A percentile compares a stretch with the other conserved stretches of the same genome.
Conservation (phyloP, 1,139 yeast genomes). For the Hemisphaericaspora subhashii region DNA sequence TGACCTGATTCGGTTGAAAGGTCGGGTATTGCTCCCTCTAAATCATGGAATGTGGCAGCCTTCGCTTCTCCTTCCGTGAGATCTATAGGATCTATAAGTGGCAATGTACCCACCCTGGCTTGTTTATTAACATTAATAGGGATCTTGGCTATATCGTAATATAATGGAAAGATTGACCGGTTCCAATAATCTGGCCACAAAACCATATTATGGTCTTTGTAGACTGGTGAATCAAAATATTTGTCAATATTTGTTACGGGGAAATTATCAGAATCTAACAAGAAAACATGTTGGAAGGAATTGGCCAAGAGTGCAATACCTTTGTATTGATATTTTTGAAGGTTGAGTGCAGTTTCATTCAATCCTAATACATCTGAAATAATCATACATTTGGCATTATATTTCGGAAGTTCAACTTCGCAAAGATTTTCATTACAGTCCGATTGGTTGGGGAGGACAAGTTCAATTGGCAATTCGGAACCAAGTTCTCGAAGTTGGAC, state of each 20-base stretch:
- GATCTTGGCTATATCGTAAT: conserved; percentile 61
- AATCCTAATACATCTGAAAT: conserved; percentile 36
- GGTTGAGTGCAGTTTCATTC: conserved; percentile 29
- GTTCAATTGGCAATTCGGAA: conserved; percentile 34
- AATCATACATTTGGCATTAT: conserved; percentile 30
- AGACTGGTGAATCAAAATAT: conserved; percentile 55
- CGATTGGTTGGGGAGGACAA: conserved; percentile 30
- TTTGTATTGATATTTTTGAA: conserved; percentile 39
- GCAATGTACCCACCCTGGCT: conserved; percentile 23
- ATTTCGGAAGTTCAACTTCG: conserved; percentile 20
- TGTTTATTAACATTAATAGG: conserved; percentile 22
- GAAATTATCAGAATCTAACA: conserved; percentile 43
- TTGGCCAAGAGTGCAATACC: conserved; percentile 38
- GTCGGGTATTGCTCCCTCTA: conserved; percentile 58
- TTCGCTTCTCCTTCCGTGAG: conserved; percentile 1
- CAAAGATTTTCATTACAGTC: conserved; percentile 33
- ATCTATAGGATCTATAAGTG: conserved; percentile 10
- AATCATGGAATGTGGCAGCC: conserved; percentile 42
- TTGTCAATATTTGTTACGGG: conserved; percentile 33
- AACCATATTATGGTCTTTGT: conserved; percentile 54
- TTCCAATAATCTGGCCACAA: conserved; percentile 86
- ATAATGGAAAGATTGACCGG: conserved; percentile 66
- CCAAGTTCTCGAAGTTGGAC: conserved; percentile 33
- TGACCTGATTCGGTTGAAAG: conserved; percentile 64
- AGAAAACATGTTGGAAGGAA: conserved; percentile 39